Base-by-base conservation (phyloP, 2,329 filamentous ascomycete species). In the Zymoseptoria passerinii region DNA sequence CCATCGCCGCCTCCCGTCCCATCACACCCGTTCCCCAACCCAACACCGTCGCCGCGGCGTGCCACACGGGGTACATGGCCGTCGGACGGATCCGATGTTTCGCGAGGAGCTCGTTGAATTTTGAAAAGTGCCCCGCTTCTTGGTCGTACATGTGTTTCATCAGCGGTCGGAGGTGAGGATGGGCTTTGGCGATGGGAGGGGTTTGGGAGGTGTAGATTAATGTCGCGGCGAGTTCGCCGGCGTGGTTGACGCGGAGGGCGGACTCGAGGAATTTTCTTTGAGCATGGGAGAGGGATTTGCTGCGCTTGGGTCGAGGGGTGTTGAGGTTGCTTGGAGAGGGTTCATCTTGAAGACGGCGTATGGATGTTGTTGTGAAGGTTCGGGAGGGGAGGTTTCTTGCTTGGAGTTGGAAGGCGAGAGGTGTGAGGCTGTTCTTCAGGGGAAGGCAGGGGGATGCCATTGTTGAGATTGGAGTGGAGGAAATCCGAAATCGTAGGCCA, bases 71-170 rank as follows among this genome's bases (percentile, higher is more conserved):
- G 70, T 95, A 95, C 78, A 99, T 87, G 10, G 88, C 89, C 0
- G 94, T 96, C 0, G 94, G 94, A 0, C 94, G 89, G 54, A 99
- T 85, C 58, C 91, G 90, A 74, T 97, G 94, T 68, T 86, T 88
- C 18, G 88, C 85, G 4, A 97, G 79, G 27, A 97, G 81, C 2
- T 78, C 69, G 74, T 96, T 95, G 81, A 97, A 99, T 40, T 86
- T 94, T 3, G 78, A 75, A 66, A 97, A 85, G 74, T 99, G 94
- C 8, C 85, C 87, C 10, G 84, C 90, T 78, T 99, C 94, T 73
- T 99, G 94, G 68, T 94, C 90, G 78, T 96, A 92, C 94, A 99
- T 99, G 80, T 97, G 94, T 67, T 86, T 84, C 90, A 99, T 96
- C 29, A 97, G 77, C 0, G 90, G 88, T 6, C 90, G 87, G 18